Evolutionary conservation across 176 grass and related monocot genomes (phyloP).

Genomic region (Carex littledalei): DNA sequence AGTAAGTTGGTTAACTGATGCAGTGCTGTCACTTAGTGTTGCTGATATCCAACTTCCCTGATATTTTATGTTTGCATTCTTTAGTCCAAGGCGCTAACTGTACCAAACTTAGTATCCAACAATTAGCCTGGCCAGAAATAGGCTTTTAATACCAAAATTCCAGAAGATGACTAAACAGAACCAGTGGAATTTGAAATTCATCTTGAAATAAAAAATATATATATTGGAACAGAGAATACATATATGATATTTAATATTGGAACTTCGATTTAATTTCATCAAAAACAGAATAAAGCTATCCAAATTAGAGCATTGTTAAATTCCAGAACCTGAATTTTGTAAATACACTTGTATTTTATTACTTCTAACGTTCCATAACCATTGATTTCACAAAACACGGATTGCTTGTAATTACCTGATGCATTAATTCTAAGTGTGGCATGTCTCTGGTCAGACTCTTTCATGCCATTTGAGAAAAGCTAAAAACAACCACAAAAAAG

Average conservation of each 20-base stretch:
- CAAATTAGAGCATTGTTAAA: background rate
- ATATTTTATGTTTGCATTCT: background rate
- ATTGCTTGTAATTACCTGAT: constrained; percentile 46
- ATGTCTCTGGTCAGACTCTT: constrained; percentile 89
- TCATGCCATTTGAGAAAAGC: constrained; percentile 99
- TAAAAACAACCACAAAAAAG: constrained; percentile 32
- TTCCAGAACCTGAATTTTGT: background rate
- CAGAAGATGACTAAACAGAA: background rate
- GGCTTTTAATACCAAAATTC: background rate
- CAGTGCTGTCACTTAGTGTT: background rate
- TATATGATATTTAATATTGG: background rate
- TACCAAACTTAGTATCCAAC: background rate
- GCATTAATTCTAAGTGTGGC: constrained; percentile 79
- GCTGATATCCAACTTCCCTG: background rate
- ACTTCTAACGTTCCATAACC: background rate
- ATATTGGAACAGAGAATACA: background rate
- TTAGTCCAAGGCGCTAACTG: background rate
- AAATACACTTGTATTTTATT: background rate
- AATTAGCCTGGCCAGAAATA: background rate
- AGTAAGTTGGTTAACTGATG: background rate
- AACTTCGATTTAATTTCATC: background rate
- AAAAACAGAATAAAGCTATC: background rate
- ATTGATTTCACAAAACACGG: constrained; percentile 2
- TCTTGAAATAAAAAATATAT: background rate
- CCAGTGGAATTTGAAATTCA: background rate